Base-by-base conservation (phyloP, 352 stramenopile genomes). In the Pythium brachiatum region DNA sequence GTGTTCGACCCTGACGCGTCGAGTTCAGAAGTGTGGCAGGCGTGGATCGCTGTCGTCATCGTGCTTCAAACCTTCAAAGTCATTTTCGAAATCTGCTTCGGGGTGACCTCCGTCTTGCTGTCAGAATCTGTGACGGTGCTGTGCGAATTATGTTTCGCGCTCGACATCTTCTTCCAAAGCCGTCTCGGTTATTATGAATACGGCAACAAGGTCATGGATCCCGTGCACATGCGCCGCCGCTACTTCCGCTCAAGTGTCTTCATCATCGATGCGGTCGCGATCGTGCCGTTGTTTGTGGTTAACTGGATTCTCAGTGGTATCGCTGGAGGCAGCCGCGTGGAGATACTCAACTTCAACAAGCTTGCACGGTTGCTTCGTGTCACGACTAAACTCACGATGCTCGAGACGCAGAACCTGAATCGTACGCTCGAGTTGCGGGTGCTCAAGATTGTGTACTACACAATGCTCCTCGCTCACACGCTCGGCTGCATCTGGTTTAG, bases 171-270 rank as follows among this genome's bases (percentile, higher is more conserved):
- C 32, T 76, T 88, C 16, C 55, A 75, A 25, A 74, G 68, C 5
- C 66, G 78, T 1, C 70, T 85, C 0, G 79, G 81, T 0, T 88
- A 74, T 57, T 91, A 86, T 44, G 70, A 83, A 15, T 89, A 80
- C 26, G 81, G 81, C 12, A 91, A 88, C 66, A 91, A 89, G 39
- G 66, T 84, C 41, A 86, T 88, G 78, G 71, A 88, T 48, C 25
- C 73, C 18, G 31, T 18, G 1, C 36, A 66, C 11, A 84, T 86
- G 21, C 73, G 66, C 6, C 72, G 72, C 3, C 67, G 47, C 7
- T 88, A 87, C 44, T 68, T 75, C 11, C 46, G 32, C 7, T 89
- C 81, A 18, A 64, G 9, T 8, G 29, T 47, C 3, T 79, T 78
- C 41, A 61, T 66, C 0, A 27, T 78, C 9, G 79, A 84, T 21